These are phyloP conservation scores for Penicillium silybi DNA, from an alignment of 495 filamentous ascomycete genomes.

Conservation along the genomic window DNA sequence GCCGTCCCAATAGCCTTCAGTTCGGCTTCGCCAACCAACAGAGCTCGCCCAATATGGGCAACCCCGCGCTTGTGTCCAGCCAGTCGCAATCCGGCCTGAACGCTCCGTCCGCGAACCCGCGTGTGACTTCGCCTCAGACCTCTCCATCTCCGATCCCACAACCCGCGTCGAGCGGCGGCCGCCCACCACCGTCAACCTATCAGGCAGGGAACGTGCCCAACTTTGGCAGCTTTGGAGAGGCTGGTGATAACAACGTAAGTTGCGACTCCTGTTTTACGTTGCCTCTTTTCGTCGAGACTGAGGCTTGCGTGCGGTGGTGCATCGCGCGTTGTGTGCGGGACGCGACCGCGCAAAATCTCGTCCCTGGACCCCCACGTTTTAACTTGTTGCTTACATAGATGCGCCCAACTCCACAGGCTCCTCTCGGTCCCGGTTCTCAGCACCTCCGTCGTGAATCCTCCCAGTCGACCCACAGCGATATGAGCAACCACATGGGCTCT, in stretches of 20 bases:
- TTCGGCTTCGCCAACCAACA: slow-evolving; percentile 69
- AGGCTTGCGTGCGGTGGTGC: background rate
- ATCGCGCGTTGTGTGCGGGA: slow-evolving; percentile 1
- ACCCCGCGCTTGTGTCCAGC: slow-evolving; percentile 44
- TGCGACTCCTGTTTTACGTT: background rate
- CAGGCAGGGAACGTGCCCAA: slow-evolving; percentile 60
- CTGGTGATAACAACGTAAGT: slow-evolving; percentile 67
- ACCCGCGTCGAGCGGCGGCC: slow-evolving; percentile 77
- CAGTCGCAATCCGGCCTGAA: slow-evolving; percentile 51
- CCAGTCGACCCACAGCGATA: slow-evolving; percentile 73
- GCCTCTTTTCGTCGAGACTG: slow-evolving; percentile 12
- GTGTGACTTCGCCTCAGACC: slow-evolving; percentile 65
- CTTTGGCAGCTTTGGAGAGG: slow-evolving; percentile 76
- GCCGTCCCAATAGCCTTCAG: slow-evolving; percentile 61
- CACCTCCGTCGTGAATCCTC: slow-evolving; percentile 82
- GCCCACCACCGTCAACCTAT: slow-evolving; percentile 66
- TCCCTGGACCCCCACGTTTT: slow-evolving; percentile 7
- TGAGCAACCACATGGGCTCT: slow-evolving; percentile 55
- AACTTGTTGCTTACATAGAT: slow-evolving; percentile 43
- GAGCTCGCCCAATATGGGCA: slow-evolving; percentile 62
- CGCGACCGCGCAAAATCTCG: slow-evolving; percentile 11
- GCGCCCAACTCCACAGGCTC: slow-evolving; percentile 57
- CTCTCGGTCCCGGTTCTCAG: slow-evolving; percentile 58
- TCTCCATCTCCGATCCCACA: slow-evolving; percentile 90
- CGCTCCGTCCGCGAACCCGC: slow-evolving; percentile 59